Base-by-base conservation (phyloP, 768 basidiomycete genomes). In the Pleurotus tuber-regium region DNA sequence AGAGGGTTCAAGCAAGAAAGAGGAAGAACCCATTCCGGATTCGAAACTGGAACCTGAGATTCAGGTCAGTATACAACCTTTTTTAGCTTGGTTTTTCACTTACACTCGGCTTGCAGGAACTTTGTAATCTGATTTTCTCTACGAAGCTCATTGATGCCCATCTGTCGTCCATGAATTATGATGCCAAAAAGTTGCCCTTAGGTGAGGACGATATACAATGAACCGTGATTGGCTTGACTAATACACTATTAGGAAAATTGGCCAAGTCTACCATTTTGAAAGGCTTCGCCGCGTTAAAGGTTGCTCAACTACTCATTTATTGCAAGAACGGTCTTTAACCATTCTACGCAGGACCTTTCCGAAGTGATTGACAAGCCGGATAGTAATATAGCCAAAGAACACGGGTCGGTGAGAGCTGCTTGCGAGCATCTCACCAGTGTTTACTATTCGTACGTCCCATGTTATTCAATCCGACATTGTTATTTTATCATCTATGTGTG, bases 81-180 rank as follows among this genome's bases (percentile, higher is more conserved):
- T 39, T 8, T 5, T 24, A n/a, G 43, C 7, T 31, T n/a, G 30
- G 14, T 11, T 11, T 33, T 25, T 48, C 6, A 28, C 47, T 16
- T 23, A 23, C 53, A 10, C 26, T 6, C 6, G 4, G 6, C 7
- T 29, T 52, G 2, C 49, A 80, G 76, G 67, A 64, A 9, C 63
- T 82, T 14, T 77, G 76, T 61, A 70, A 63, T 14, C 70, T 82
- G 19, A 80, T 82, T 14, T 83, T 82, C 65, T 76, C 73, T 5
- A 68, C 77, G 10, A 70, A 65, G 77, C 78, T 82, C 52, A 78
- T 83, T 19, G 73, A 78, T 42, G 79, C 78, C 0, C 71, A 74
- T 36, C 63, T 84, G 59, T 77, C 78, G 12, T 77, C 79, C 4
- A 82, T 84, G 79, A 83, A 84, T 55, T 84, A 84, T 54, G 83